These are phyloP conservation scores for Talaromyces adpressus DNA, from an alignment of 495 filamentous ascomycete species.

Conservation along the genomic window DNA sequence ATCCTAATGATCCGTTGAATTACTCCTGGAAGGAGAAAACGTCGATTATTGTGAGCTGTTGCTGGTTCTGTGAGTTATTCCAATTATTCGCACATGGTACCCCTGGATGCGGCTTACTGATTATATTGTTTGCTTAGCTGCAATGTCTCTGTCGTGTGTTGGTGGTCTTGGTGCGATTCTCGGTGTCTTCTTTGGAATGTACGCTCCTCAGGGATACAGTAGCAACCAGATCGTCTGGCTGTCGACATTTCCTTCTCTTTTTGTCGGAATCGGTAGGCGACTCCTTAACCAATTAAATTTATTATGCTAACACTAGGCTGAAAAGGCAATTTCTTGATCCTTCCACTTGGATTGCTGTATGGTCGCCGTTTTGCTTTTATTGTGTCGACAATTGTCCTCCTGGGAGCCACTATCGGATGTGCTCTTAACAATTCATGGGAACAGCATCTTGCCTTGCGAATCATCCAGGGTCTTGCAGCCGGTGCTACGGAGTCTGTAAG, in stretches of 20 bases:
- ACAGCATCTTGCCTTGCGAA: constrained; percentile 24
- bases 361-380: constrained; percentile 20
- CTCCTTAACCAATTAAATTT: not conserved
- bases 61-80: constrained; percentile 28
- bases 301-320: not conserved
- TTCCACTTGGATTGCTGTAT: constrained; percentile 23
- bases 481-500: constrained; percentile 29
- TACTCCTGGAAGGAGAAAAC: constrained; percentile 25
- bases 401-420: constrained; percentile 22
- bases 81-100: not conserved
- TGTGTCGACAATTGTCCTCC: constrained; percentile 16
- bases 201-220: constrained; percentile 18
- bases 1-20: constrained; percentile 32
- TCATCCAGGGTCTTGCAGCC: constrained; percentile 26
- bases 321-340: constrained; percentile 26
- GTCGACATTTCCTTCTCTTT: constrained; percentile 24
- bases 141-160: constrained; percentile 27
- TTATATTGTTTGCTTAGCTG: constrained; percentile 11
- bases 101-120: not conserved
- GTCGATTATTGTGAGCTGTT: constrained; percentile 25
- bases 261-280: constrained; percentile 24
- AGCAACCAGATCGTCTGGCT: constrained; percentile 26
- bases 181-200: constrained; percentile 22
- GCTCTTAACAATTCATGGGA: constrained; percentile 21
- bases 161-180: constrained; percentile 26